Conservation (phyloP, 345 rosid genomes). For the Gossypium sturtianum region DNA sequence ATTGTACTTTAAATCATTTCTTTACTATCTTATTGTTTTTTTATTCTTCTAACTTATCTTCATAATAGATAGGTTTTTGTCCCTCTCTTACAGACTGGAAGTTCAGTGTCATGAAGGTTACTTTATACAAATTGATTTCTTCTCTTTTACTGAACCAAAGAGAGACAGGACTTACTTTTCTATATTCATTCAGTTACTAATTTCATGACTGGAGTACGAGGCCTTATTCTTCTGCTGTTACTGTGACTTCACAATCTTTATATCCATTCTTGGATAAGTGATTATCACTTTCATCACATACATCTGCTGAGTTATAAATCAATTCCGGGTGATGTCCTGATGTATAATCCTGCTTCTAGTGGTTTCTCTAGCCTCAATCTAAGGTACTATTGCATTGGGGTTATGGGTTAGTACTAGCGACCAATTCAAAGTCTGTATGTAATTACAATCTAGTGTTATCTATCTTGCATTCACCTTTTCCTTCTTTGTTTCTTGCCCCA, state of each 20-base stretch:
- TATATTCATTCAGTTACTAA: background rate
- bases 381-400: background rate
- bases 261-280: slow-evolving; percentile 5
- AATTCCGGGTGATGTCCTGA: slow-evolving; percentile 12
- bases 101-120: background rate
- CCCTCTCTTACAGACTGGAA: background rate
- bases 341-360: slow-evolving; percentile 7
- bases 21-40: background rate
- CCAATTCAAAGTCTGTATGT: slow-evolving; percentile 1
- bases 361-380: background rate
- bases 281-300: background rate
- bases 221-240: background rate
- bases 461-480: background rate
- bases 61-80: background rate
- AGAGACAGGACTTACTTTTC: background rate
- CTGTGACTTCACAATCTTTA: background rate
- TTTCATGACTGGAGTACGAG: background rate
- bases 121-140: slow-evolving; percentile 1
- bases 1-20: background rate
- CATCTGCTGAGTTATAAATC: slow-evolving; percentile 6
- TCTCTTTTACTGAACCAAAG: slow-evolving; percentile 6
- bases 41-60: slow-evolving; percentile 5
- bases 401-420: background rate
- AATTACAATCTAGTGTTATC: slow-evolving; percentile 3
- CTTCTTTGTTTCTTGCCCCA: slow-evolving; percentile 13